These are phyloP conservation scores for Bauhinia variegata DNA, from an alignment of 306 rosid genomes.

Conservation along the genomic window DNA sequence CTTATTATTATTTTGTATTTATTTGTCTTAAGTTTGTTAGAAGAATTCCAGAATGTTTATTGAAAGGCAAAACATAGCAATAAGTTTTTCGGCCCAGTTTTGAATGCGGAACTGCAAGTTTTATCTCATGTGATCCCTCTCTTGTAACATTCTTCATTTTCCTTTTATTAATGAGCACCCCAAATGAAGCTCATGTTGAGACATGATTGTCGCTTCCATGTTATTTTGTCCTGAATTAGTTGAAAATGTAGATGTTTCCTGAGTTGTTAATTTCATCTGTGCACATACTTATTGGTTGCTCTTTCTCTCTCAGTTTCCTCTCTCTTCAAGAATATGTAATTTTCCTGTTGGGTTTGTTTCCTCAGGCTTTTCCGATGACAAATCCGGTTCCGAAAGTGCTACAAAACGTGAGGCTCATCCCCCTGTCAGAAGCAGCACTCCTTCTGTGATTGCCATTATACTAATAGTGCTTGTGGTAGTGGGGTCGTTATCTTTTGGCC, in stretches of 20 bases:
- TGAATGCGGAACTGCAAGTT: neutral
- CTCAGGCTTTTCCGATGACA: conserved; percentile 61
- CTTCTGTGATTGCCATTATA: conserved; percentile 45
- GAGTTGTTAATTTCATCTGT: neutral
- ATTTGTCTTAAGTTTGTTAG: neutral
- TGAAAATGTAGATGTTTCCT: neutral
- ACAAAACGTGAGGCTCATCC: conserved; percentile 28
- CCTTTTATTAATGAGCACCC: conserved; percentile 10
- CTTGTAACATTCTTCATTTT: neutral
- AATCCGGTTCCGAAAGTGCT: conserved; percentile 39
- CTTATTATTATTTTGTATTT: neutral
- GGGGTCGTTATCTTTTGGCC: conserved; percentile 44
- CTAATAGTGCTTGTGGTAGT: conserved; percentile 47
- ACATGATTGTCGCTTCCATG: no score
- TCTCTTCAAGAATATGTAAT: conserved; percentile 8
- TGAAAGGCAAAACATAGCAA: neutral
- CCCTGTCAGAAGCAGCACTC: conserved; percentile 34
- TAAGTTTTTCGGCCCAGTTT: neutral
- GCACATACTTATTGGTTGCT: neutral
- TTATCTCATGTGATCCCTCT: neutral
- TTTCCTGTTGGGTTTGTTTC: neutral
- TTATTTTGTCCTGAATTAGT: no score
- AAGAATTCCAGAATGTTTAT: neutral
- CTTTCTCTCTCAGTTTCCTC: no score
- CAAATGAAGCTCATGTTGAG: no score